These are phyloP conservation scores for Debaryomyces prosopidis DNA, from an alignment of 805 yeast genomes.

Conservation along the genomic window DNA sequence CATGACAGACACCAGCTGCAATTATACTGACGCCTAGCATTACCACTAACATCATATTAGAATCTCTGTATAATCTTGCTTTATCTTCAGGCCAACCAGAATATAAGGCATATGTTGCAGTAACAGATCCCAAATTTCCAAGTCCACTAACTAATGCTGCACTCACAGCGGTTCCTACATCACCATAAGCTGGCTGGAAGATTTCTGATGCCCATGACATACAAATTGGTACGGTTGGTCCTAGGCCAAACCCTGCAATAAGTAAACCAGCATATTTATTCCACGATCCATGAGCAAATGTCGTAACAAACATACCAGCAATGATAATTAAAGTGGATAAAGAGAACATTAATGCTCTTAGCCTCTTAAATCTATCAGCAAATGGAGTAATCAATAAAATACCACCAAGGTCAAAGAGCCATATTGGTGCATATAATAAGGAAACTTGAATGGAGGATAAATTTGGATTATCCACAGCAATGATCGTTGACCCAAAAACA, in stretches of 20 bases:
- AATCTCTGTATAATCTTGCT: constrained; percentile 58
- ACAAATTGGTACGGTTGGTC: constrained; percentile 86
- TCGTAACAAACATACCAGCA: constrained; percentile 71
- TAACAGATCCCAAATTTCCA: constrained; percentile 79
- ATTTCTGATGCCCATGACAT: constrained; percentile 85
- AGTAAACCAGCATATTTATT: constrained; percentile 75
- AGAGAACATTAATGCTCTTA: constrained; percentile 63
- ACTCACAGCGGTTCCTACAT: constrained; percentile 80
- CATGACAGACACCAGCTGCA: constrained; percentile 33
- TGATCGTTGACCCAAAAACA: constrained; percentile 80
- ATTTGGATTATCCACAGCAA: constrained; percentile 60
- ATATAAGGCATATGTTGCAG: constrained; percentile 83
- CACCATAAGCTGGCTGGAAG: constrained; percentile 70
- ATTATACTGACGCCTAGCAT: constrained; percentile 75
- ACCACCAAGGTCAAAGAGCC: constrained; percentile 82
- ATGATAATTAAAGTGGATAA: constrained; percentile 67
- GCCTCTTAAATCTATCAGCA: constrained; percentile 65
- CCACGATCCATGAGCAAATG: constrained; percentile 77
- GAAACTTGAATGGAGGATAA: constrained; percentile 69
- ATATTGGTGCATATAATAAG: constrained; percentile 81
- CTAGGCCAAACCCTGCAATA: constrained; percentile 83
- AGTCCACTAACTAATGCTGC: constrained; percentile 83
- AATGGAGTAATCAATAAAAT: constrained; percentile 75
- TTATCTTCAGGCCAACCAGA: constrained; percentile 84
- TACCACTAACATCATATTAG: constrained; percentile 82